phyloP scores from a whole-genome alignment of 768 basidiomycete species.

The Lepiota brunneoincarnata region DNA sequence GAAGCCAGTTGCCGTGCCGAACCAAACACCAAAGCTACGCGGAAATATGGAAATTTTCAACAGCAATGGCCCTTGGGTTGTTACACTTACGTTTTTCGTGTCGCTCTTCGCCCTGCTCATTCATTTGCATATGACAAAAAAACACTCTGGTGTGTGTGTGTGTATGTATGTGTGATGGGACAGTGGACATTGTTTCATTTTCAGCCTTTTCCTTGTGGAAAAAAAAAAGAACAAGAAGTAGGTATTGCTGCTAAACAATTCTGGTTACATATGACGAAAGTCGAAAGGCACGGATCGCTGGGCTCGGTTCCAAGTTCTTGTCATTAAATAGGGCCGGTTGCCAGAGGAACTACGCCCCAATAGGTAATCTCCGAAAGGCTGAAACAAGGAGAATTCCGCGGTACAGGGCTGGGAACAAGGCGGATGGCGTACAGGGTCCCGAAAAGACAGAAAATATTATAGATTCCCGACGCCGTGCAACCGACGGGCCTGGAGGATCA shows the following conservation, averaged over 20 bases:
- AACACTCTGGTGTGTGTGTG: no score
- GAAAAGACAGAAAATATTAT: background rate
- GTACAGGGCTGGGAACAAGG: slow-evolving; percentile 3
- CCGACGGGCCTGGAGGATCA: background rate
- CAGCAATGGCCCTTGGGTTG: no score
- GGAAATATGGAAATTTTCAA: no score
- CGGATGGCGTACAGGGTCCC: background rate
- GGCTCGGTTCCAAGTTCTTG: background rate
- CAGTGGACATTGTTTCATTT: no score
- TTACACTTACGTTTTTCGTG: no score
- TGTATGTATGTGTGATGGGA: no score
- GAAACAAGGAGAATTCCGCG: background rate
- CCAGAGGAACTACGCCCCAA: slow-evolving; percentile 2
- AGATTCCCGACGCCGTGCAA: no score
- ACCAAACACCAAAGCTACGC: no score
- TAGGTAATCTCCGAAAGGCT: slow-evolving; percentile 1
- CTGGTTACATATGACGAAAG: background rate
- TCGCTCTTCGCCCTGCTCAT: no score
- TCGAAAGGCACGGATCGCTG: background rate
- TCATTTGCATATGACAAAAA: no score
- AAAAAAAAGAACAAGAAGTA: background rate
- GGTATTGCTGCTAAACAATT: background rate
- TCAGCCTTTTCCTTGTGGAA: no score
- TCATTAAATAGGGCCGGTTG: slow-evolving; percentile 7
- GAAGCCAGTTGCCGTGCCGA: no score